A percentile compares a stretch with the other conserved stretches of the same genome.
Conservation (phyloP, 202 grass and related monocot genomes). For the Sporobolus alterniflorus region DNA sequence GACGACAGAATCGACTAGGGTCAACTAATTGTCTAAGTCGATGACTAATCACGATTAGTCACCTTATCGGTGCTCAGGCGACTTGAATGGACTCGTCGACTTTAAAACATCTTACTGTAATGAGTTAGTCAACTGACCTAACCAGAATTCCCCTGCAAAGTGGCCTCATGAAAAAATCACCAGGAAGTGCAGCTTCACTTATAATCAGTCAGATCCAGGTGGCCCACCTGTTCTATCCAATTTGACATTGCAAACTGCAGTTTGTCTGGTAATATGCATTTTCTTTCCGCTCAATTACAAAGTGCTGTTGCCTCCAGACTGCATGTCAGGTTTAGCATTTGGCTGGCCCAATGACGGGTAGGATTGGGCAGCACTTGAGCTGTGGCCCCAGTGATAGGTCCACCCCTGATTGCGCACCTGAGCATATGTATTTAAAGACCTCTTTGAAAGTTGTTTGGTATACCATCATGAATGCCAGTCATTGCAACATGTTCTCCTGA, state of each 20-base stretch:
- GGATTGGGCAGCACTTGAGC: neutral
- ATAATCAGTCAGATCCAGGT: no score
- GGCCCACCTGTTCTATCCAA: neutral
- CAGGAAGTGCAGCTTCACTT: no score
- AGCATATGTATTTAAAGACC: slow-evolving; percentile 37
- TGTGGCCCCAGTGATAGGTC: neutral
- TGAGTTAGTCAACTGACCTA: neutral
- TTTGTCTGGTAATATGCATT: neutral
- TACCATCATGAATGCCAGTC: slow-evolving; percentile 64
- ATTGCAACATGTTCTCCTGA: neutral
- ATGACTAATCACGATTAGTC: no score
- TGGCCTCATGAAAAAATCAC: slow-evolving; percentile 33
- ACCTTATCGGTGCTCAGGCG: no score
- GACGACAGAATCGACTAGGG: no score
- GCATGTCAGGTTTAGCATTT: neutral
- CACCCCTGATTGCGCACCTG: slow-evolving; percentile 35
- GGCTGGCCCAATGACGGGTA: neutral
- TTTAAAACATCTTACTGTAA: no score
- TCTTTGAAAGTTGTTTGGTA: slow-evolving; percentile 48
- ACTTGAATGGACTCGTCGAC: no score
- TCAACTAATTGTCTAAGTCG: no score
- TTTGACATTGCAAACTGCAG: neutral
- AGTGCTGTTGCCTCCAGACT: neutral
- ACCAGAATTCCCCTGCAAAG: neutral
- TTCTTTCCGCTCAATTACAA: neutral